Base-by-base conservation (phyloP, 192 early-diverging fungal species). In the Helicostylum pulchrum region DNA sequence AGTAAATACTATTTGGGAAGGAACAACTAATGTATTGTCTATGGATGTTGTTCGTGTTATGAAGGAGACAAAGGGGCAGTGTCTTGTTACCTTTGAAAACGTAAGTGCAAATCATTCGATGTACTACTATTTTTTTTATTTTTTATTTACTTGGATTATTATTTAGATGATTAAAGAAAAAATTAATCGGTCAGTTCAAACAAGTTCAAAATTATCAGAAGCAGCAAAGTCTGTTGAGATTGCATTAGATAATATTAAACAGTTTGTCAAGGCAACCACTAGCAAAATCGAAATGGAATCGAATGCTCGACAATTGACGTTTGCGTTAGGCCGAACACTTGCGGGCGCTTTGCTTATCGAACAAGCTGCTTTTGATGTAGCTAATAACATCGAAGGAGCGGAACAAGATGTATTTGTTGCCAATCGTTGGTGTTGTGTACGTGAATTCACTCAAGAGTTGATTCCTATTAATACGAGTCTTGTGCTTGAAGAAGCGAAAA, bases 1-100 rank as follows among this genome's bases (percentile, higher is more conserved):
- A 57, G 88, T 91, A n/a, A 84, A 86, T 63, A 72, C 78, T 4
- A 90, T 91, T 52, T 91, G 89, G 89, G 89, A 91, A 44, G 89
- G 89, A 6, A 90, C 89, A 0, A 82, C 88, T 0, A 89, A 89
- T 53, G 80, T 91, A 2, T 65, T 87, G 19, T 76, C 85, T 1
- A 67, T 85, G 54, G 89, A 91, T 73, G 74, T 86, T 15, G 55
- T 80, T 53, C 73, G 85, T 17, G 83, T 86, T 7, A 68, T 85
- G 31, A 61, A 60, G 14, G 75, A 82, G 46, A 80, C 83, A 7
- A 73, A 72, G 49, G 81, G 83, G 23, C 36, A 59, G 6, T 19
- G 82, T 75, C 30, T 46, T 75, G 15, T 51, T 68, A 36, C 36
- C 65, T 12, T 83, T 83, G 60, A 68, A 62, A 47, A 58, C 70